Conservation (phyloP, 148 eudicot genomes). For the Nepenthes mirabilis region DNA sequence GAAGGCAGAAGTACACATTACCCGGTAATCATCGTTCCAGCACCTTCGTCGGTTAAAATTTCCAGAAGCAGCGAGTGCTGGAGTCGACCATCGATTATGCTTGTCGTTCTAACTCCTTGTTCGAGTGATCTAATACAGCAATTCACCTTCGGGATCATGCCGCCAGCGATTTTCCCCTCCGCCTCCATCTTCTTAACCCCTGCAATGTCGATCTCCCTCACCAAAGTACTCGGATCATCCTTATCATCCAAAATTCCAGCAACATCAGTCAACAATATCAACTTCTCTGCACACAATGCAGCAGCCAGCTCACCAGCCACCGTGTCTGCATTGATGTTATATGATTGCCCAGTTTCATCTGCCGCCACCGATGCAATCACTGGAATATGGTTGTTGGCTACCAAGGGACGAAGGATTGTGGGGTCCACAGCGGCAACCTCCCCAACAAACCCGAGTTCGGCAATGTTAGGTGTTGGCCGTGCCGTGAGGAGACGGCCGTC, state of each 20-base stretch:
- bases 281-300: conserved; percentile 71
- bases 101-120: conserved; percentile 71
- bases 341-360: conserved; percentile 46
- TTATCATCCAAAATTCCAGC: conserved; percentile 61
- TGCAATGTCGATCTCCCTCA: conserved; percentile 59
- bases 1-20: conserved; percentile 8
- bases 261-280: conserved; percentile 71
- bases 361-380: conserved; percentile 80
- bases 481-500: conserved; percentile 70
- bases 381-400: conserved; percentile 48
- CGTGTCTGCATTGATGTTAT: conserved; percentile 76
- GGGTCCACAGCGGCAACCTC: conserved; percentile 63
- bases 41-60: conserved; percentile 71
- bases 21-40: conserved; percentile 85
- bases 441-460: conserved; percentile 66
- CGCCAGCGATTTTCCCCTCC: conserved; percentile 71
- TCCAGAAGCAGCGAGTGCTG: conserved; percentile 65
- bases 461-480: conserved; percentile 42
- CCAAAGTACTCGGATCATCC: conserved; percentile 47
- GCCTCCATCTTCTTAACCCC: conserved; percentile 63
- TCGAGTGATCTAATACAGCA: conserved; percentile 67
- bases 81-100: conserved; percentile 67
- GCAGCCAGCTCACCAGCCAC: conserved; percentile 81
- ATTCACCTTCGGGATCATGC: conserved; percentile 86
- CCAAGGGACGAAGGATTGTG: conserved; percentile 36